A percentile compares a stretch with the other conserved stretches of the same genome.
Conservation (phyloP, 2,329 filamentous ascomycete species). For the Clathrospora elynae region DNA sequence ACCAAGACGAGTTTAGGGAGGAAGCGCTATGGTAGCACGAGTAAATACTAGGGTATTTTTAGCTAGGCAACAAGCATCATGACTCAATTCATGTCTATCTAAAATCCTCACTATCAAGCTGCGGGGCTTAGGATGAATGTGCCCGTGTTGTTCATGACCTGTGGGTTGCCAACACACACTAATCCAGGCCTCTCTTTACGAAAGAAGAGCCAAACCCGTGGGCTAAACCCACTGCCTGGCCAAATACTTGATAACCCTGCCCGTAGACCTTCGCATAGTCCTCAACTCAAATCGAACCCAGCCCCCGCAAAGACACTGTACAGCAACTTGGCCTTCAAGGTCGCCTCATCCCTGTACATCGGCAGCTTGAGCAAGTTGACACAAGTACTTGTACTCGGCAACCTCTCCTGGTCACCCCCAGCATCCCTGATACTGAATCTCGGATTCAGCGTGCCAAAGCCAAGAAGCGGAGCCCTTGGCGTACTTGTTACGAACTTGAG, state of each 20-base stretch:
- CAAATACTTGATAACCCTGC: too few species aligned
- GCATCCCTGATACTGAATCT: conserved; percentile 88
- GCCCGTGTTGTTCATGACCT: too few species aligned
- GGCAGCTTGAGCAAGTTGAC: conserved; percentile 94
- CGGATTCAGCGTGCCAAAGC: conserved; percentile 84
- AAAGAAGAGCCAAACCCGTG: too few species aligned
- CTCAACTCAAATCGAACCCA: conserved; percentile 77
- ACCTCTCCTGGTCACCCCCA: conserved; percentile 72
- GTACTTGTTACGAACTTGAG: conserved; percentile 96
- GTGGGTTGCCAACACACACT: too few species aligned
- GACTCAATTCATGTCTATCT: too few species aligned
- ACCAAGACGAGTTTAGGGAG: conserved; percentile 24
- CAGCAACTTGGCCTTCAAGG: conserved; percentile 77
- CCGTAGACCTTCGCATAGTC: too few species aligned
- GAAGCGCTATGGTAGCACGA: conserved; percentile 18
- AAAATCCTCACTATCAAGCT: too few species aligned
- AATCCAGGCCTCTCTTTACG: too few species aligned
- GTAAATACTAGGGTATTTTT: too few species aligned
- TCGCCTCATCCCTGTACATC: conserved; percentile 69
- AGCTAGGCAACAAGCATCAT: too few species aligned
- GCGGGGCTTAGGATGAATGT: too few species aligned
- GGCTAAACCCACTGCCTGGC: too few species aligned
- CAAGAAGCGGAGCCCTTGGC: conserved; percentile 84
- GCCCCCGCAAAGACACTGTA: conserved; percentile 90
- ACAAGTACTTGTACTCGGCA: conserved; percentile 94